A percentile compares a stretch with the other conserved stretches of the same genome.
Conservation (phyloP, 495 filamentous ascomycete genomes). For the Terfezia claveryi region DNA sequence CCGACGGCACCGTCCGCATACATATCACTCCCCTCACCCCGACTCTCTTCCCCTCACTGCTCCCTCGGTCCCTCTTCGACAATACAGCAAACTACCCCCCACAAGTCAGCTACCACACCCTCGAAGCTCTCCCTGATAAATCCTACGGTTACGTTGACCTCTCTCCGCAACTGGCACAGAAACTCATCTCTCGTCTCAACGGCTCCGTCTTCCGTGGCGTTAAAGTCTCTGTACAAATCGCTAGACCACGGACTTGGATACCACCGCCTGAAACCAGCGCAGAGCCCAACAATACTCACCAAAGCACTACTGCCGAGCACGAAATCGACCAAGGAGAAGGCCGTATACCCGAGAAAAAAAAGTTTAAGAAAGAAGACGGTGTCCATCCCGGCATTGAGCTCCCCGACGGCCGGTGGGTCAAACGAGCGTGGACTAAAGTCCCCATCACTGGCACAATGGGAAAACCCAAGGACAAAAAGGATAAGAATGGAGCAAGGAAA, state of each 20-base stretch:
- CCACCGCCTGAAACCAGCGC: conserved; percentile 20
- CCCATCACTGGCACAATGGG: conserved; percentile 4
- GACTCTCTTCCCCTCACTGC: conserved; percentile 41
- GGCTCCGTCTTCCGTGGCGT: conserved; percentile 63
- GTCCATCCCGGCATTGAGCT: conserved; percentile 50
- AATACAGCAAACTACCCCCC: conserved; percentile 28
- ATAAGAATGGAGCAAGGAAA: conserved; percentile 2
- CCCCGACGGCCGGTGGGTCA: conserved; percentile 51
- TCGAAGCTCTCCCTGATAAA: conserved; percentile 74
- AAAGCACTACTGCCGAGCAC: too few relatives aligned
- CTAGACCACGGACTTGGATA: conserved; percentile 29
- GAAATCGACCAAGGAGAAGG: conserved; percentile 20
- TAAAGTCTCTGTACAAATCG: conserved; percentile 66
- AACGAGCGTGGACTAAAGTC: conserved; percentile 72
- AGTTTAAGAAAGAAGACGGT: conserved; percentile 39
- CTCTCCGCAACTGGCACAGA: conserved; percentile 58
- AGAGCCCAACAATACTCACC: conserved; percentile 3
- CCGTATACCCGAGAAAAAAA: conserved; percentile 24
- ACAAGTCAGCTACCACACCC: conserved; percentile 60
- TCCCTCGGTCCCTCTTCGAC: conserved; percentile 43
- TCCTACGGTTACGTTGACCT: conserved; percentile 76
- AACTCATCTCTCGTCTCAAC: conserved; percentile 80
- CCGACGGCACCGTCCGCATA: conserved; percentile 28
- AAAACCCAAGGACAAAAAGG: background rate
- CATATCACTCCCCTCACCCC: conserved; percentile 71